Conservation (phyloP, 306 rosid species). For the Echinosophora koreensis region DNA sequence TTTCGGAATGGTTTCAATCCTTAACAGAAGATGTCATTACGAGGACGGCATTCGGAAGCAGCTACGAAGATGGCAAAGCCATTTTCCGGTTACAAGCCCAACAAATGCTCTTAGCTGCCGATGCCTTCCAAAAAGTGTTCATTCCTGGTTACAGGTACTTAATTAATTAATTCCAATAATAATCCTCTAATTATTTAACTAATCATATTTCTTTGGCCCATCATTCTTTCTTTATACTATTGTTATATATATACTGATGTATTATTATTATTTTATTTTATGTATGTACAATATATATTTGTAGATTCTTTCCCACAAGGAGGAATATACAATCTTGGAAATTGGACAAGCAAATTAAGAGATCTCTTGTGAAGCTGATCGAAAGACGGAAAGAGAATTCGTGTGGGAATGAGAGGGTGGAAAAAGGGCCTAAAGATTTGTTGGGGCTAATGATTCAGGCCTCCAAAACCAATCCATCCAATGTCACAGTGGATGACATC, state of each 20-base stretch:
- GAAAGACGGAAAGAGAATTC: slow-evolving; percentile 50
- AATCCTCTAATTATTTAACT: not conserved
- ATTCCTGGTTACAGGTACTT: slow-evolving; percentile 92
- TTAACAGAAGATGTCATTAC: slow-evolving; percentile 87
- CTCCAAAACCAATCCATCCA: slow-evolving; percentile 45
- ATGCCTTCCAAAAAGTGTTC: slow-evolving; percentile 87
- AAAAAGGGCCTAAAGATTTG: slow-evolving; percentile 70
- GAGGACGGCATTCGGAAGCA: slow-evolving; percentile 81
- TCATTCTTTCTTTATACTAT: not conserved
- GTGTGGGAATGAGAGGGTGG: not conserved
- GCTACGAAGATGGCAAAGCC: slow-evolving; percentile 93
- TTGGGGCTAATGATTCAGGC: slow-evolving; percentile 88
- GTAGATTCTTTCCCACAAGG: slow-evolving; percentile 82
- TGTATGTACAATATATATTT: not conserved
- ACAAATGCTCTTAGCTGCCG: slow-evolving; percentile 84
- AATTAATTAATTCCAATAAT: not conserved
- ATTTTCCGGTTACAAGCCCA: slow-evolving; percentile 78
- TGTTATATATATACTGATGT: not conserved
- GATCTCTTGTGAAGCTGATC: slow-evolving; percentile 67
- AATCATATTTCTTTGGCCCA: slow-evolving; percentile 8
- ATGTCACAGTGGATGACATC: slow-evolving; percentile 80
- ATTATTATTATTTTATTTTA: not conserved
- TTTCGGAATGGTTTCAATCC: slow-evolving; percentile 79
- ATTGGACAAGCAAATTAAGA: slow-evolving; percentile 74
- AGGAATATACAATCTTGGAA: slow-evolving; percentile 82